phyloP scores from a whole-genome alignment of 768 basidiomycete species.

The Sporobolomyces pararoseus region DNA sequence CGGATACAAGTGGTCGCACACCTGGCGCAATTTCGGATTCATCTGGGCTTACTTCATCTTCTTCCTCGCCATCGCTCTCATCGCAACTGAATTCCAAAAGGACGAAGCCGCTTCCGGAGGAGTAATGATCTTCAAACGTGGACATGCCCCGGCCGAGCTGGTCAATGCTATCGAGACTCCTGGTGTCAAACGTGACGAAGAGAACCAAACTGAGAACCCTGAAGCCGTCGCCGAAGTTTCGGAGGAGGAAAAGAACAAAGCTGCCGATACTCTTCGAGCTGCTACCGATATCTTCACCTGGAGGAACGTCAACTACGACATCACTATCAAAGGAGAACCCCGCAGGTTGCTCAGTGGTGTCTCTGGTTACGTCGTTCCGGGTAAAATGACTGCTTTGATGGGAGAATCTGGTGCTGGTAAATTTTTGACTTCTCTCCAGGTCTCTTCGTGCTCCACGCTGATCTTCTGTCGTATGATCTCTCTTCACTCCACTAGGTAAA shows the following conservation, averaged over 20 bases:
- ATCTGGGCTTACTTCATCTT: conserved; percentile 46
- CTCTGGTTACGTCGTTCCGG: conserved; percentile 47
- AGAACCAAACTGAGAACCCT: conserved; percentile 17
- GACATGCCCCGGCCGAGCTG: conserved; percentile 47
- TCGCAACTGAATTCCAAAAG: conserved; percentile 46
- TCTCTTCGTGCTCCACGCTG: conserved; percentile 49
- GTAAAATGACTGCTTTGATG: conserved; percentile 51
- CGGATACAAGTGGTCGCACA: conserved; percentile 34
- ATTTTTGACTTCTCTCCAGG: conserved; percentile 46
- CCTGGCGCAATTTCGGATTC: conserved; percentile 39
- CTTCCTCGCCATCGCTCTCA: conserved; percentile 46
- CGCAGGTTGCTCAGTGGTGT: conserved; percentile 42
- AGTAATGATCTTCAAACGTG: conserved; percentile 44
- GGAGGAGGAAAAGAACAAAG: conserved; percentile 25
- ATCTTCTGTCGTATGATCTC: no score
- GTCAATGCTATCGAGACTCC: conserved; percentile 41
- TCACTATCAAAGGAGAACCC: conserved; percentile 40
- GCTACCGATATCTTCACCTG: conserved; percentile 40
- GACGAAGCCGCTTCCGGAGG: conserved; percentile 38
- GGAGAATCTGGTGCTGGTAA: conserved; percentile 53
- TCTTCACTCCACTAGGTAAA: no score
- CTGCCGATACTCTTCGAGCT: conserved; percentile 29
- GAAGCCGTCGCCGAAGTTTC: neutral
- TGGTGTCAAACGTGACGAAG: conserved; percentile 6
- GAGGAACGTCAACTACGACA: conserved; percentile 37